Evolutionary conservation across 2,329 filamentous ascomycete species (phyloP), one percentile per base, ranked within the genome.

Genomic region (Pseudonectria foliicola): DNA sequence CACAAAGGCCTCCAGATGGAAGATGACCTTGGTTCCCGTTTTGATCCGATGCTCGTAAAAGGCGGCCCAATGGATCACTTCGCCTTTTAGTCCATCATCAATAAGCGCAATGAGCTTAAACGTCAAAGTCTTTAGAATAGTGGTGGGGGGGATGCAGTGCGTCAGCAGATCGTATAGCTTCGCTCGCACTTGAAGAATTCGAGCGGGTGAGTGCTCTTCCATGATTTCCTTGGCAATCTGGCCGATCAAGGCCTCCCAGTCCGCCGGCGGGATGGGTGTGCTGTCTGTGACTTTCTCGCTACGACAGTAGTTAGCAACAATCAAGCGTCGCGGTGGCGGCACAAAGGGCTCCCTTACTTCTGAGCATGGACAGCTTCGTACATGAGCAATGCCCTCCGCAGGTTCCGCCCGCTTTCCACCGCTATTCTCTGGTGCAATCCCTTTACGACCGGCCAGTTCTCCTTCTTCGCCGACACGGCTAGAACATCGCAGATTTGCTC

Each of bases 91-190:
- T 15, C 75, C 80, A 56, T 95, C 89, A 51, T 96, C 90, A 35
- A 95, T 84, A 55, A 85, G 77, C 0, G 80, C 75, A 49, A 96
- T 80, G 14, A 98, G 73, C 62, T 94, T 94, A 69, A 94, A 96
- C 0, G 90, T 93, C 40, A 98, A 71, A 0, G 87, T 94, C 68
- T 95, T 95, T 50, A 98, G 73, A 44, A 98, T 89, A 1, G 85
- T 93, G 0, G 90, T 95, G 3, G 92, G 76, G 11, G 93, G 92
- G 55, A 98, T 98, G 62, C 93, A 98, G 60, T 98, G 92, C 6
- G 90, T 94, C 30, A 98, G 73, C 24, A 98, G 74, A 56, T 98
- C 92, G 65, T 98, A 98, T n/a, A 98, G 75, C 62, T 95, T 93
- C 8, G 87, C 80, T 44, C 92, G 80, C 30, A 95, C 88, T 54